Evolutionary conservation across 305 asterid genomes (phyloP), one percentile per base, ranked within the genome.

Genomic region (Fraxinus albicans): DNA sequence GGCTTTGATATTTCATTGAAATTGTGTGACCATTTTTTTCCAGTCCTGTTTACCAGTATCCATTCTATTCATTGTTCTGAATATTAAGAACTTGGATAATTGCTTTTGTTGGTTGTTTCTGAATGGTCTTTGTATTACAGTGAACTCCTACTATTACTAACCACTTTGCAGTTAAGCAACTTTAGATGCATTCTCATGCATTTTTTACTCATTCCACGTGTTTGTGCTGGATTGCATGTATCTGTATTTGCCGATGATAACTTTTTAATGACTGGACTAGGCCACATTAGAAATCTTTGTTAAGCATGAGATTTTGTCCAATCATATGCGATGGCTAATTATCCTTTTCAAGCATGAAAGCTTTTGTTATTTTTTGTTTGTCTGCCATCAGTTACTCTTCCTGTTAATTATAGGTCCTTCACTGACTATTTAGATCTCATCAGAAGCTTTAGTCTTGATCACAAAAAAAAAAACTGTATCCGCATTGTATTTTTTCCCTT

Each of bases 371-470:
- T 55, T n/a, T 55, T 17, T 55, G 3, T 34, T 82, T 73, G 7
- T 27, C 34, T 15, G 7, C 27, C 35, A 58, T 82, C 38, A 8
- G 19, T 42, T 60, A 36, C 80, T 72, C 73, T 80, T 73, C 15
- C 19, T 47, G 60, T 13, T 47, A 47, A 47, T 15, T 15, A 15
- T 47, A 47, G 6, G 60, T 47, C 60, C 19, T 13, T 82, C 33
- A 47, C 60, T 53, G n/a, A 75, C 69, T 73, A 47, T 83, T 60
- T 73, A 36, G 31, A 70, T 75, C 47, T 63, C 34, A 60, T 12
- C 58, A 70, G 60, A 40, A 29, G 84, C 58, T 76, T 55, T 55
- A 55, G 72, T 12, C 34, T 81, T 33, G 74, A 76, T 74, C 33
- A 31, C 75, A 19, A 73, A 55, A 55, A 31, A 2, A 1, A 21